Evolutionary conservation across 805 yeast species (phyloP).

Genomic region (Candida pseudofarinosa): DNA sequence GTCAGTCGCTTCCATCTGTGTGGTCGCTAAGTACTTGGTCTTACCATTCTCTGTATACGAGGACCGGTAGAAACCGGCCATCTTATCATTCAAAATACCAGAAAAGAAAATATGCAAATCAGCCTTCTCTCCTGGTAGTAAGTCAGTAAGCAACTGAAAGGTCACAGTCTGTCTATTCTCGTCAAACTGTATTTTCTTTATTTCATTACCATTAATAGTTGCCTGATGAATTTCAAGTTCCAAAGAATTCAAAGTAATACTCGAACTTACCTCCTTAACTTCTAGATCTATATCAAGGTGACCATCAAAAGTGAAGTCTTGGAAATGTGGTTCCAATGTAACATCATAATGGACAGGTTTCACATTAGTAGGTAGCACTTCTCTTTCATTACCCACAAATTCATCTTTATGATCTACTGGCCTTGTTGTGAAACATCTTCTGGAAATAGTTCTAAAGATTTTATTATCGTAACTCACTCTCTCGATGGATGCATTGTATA

Average conservation of each 20-base stretch:
- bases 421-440: neutral
- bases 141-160: slow-evolving; percentile 33
- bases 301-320: slow-evolving; percentile 58
- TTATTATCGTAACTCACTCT: too few species aligned
- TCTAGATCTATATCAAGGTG: slow-evolving; percentile 49
- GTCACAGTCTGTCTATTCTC: slow-evolving; percentile 38
- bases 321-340: slow-evolving; percentile 43
- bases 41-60: slow-evolving; percentile 58
- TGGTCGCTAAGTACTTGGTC: slow-evolving; percentile 70
- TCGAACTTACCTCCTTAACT: slow-evolving; percentile 45
- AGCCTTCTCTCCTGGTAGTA: slow-evolving; percentile 36
- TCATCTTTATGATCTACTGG: slow-evolving; percentile 1
- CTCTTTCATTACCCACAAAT: slow-evolving; percentile 23
- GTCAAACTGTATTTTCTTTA: slow-evolving; percentile 22
- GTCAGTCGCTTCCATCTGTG: slow-evolving; percentile 85
- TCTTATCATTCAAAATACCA: slow-evolving; percentile 67
- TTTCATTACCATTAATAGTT: slow-evolving; percentile 24
- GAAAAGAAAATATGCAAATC: slow-evolving; percentile 48
- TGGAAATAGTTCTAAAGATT: too few species aligned
- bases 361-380: slow-evolving; percentile 40
- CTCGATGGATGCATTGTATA: too few species aligned
- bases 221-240: slow-evolving; percentile 62
- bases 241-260: slow-evolving; percentile 53
- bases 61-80: slow-evolving; percentile 81
- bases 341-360: slow-evolving; percentile 39